Conservation (phyloP, 139 green algal species). For the Coelastrella sp. region DNA sequence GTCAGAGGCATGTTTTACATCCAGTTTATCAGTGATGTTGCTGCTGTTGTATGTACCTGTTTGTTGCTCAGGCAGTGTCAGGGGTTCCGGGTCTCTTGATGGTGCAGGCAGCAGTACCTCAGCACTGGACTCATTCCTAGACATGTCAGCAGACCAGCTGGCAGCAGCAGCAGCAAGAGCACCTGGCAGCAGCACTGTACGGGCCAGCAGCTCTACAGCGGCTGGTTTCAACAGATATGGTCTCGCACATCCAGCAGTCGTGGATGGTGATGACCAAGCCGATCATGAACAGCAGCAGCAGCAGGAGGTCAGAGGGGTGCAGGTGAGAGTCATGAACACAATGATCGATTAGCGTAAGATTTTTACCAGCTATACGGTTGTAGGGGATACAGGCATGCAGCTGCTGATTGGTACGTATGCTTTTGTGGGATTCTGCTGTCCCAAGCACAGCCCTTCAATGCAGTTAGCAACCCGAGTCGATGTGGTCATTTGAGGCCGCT, state of each 20-base stretch:
- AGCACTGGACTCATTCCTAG: constrained; percentile 77
- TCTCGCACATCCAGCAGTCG: constrained; percentile 30
- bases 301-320: constrained; percentile 22
- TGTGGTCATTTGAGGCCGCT: too few species aligned
- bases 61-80: too few species aligned
- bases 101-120: constrained; percentile 24
- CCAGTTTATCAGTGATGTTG: background rate
- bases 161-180: constrained; percentile 18
- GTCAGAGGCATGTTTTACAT: too few species aligned
- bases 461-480: too few species aligned
- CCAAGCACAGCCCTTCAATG: too few species aligned
- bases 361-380: too few species aligned
- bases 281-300: constrained; percentile 36
- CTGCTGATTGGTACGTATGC: too few species aligned
- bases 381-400: too few species aligned
- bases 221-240: constrained; percentile 34
- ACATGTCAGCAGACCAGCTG: constrained; percentile 67
- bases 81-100: background rate
- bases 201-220: background rate
- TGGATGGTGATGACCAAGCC: constrained; percentile 3
- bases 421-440: too few species aligned
- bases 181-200: background rate
- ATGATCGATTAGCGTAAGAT: too few species aligned
- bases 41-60: background rate
- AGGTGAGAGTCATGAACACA: too few species aligned